These are phyloP conservation scores for Adansonia digitata DNA, from an alignment of 345 rosid genomes.

Conservation along the genomic window DNA sequence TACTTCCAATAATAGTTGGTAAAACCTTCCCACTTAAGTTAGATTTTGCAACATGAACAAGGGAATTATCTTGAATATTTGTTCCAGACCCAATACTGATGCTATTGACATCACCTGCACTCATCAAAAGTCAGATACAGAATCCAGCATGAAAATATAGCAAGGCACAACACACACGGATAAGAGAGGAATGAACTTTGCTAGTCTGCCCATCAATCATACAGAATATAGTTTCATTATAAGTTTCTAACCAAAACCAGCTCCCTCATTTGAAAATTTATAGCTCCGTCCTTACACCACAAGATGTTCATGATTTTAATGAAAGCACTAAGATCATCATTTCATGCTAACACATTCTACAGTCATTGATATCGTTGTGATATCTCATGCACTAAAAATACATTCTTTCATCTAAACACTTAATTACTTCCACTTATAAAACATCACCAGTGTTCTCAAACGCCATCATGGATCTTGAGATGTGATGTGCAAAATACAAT, in stretches of 20 bases:
- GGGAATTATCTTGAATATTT: conserved; percentile 73
- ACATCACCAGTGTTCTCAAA: neutral
- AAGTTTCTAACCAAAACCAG: neutral
- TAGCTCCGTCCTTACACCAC: neutral
- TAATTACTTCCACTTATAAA: neutral
- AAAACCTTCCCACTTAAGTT: conserved; percentile 76
- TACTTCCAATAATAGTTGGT: conserved; percentile 70
- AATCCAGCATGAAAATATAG: neutral
- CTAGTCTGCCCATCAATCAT: neutral
- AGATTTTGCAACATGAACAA: conserved; percentile 81
- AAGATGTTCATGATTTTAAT: neutral
- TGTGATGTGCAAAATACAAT: neutral
- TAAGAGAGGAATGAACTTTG: neutral
- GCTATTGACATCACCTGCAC: conserved; percentile 71
- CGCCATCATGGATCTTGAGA: neutral
- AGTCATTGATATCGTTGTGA: neutral
- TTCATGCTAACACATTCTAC: neutral
- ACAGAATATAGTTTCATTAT: neutral
- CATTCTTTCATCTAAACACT: neutral
- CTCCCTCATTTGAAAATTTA: neutral
- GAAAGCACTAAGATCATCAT: neutral
- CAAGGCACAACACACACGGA: neutral
- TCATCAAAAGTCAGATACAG: neutral
- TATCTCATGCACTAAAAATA: neutral
- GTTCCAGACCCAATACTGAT: conserved; percentile 72